These are phyloP conservation scores for Globisporangium yorkense DNA, from an alignment of 352 stramenopile species.

Conservation along the genomic window DNA sequence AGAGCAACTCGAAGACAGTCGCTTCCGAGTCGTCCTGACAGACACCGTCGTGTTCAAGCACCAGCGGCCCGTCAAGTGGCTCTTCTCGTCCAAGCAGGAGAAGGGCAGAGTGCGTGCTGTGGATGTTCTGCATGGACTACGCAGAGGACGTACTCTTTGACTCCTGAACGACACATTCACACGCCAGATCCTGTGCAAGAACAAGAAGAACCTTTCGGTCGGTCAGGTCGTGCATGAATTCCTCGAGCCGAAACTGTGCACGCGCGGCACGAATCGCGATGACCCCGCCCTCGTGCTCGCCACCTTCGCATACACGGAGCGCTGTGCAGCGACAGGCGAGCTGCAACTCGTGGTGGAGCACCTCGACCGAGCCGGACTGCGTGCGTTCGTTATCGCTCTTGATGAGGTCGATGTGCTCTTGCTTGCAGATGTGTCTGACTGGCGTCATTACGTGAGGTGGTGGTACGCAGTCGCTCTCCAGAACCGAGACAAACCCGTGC, in stretches of 20 bases:
- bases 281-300: slow-evolving; percentile 38
- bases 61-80: slow-evolving; percentile 59
- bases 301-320: slow-evolving; percentile 46
- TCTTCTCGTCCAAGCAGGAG: slow-evolving; percentile 73
- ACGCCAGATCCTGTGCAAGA: slow-evolving; percentile 57
- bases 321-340: slow-evolving; percentile 27
- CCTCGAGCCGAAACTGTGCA: slow-evolving; percentile 19
- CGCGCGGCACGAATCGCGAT: slow-evolving; percentile 11
- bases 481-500: slow-evolving; percentile 40
- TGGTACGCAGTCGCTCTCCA: slow-evolving; percentile 13
- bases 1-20: neutral
- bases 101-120: slow-evolving; percentile 35
- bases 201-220: slow-evolving; percentile 46
- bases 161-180: neutral
- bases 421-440: slow-evolving; percentile 10
- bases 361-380: slow-evolving; percentile 31
- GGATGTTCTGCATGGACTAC: neutral
- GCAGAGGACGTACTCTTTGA: no score
- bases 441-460: neutral
- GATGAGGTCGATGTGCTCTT: neutral
- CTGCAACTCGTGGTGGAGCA: slow-evolving; percentile 51
- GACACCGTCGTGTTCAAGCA: slow-evolving; percentile 74
- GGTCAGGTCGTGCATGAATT: slow-evolving; percentile 49
- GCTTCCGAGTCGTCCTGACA: slow-evolving; percentile 45
- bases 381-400: slow-evolving; percentile 14